Percentiles rank a stretch among this genome's conserved stretches.
Evolutionary conservation across 495 filamentous ascomycete genomes (phyloP).

Genomic region (Penicillium cosmopolitanum): DNA sequence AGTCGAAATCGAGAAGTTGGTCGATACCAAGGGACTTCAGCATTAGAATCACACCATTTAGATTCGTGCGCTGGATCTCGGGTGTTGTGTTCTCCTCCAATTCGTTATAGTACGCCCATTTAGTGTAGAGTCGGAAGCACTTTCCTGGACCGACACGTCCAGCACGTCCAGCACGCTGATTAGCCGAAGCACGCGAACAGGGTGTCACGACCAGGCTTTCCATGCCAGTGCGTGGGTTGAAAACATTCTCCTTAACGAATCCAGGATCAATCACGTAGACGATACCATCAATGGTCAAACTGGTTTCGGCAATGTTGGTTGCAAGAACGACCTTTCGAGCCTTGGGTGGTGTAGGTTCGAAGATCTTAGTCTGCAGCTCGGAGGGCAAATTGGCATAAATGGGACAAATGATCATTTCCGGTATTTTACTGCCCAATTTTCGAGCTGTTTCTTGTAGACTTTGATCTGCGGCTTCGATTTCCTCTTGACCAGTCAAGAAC

Average conservation of each 20-base stretch:
- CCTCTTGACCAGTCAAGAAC: slow-evolving; percentile 88
- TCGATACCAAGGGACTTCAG: slow-evolving; percentile 93
- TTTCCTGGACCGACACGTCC: slow-evolving; percentile 93
- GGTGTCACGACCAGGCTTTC: slow-evolving; percentile 89
- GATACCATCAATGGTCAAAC: slow-evolving; percentile 86
- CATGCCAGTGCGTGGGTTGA: slow-evolving; percentile 90
- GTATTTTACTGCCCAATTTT: slow-evolving; percentile 81
- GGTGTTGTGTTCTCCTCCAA: slow-evolving; percentile 91
- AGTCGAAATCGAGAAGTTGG: slow-evolving; percentile 92
- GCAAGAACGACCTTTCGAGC: slow-evolving; percentile 86
- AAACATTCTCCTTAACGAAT: slow-evolving; percentile 95
- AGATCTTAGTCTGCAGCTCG: slow-evolving; percentile 85
- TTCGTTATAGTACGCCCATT: slow-evolving; percentile 92
- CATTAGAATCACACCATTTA: slow-evolving; percentile 81
- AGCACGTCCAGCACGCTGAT: slow-evolving; percentile 89
- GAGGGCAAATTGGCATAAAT: slow-evolving; percentile 90
- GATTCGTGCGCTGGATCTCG: slow-evolving; percentile 90
- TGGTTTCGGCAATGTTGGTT: slow-evolving; percentile 90
- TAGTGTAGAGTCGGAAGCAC: slow-evolving; percentile 94
- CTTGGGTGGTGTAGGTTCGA: slow-evolving; percentile 81
- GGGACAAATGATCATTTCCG: slow-evolving; percentile 82
- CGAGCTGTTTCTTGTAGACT: slow-evolving; percentile 78
- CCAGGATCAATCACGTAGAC: slow-evolving; percentile 92
- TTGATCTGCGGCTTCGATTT: slow-evolving; percentile 83
- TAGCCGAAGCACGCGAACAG: slow-evolving; percentile 90